Conservation (phyloP, 2,329 filamentous ascomycete genomes). For the Macrophomina tecta region DNA sequence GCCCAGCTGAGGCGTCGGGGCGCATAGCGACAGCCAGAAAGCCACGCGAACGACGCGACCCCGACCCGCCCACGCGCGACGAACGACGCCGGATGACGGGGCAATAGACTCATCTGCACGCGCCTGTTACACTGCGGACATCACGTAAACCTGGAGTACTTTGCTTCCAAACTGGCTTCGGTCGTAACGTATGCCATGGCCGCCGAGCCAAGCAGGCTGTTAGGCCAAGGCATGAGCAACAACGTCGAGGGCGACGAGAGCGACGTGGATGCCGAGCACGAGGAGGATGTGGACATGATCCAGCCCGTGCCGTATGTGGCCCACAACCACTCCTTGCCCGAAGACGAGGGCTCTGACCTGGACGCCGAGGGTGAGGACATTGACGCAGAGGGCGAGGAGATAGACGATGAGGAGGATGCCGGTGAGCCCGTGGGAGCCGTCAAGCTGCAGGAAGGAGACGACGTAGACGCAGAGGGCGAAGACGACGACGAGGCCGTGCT, state of each 20-base stretch:
- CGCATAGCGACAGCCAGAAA: conserved; percentile 17
- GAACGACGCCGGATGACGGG: conserved; percentile 21
- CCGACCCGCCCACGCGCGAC: conserved; percentile 19
- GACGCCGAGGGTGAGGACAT: conserved; percentile 54
- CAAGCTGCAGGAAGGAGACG: conserved; percentile 45
- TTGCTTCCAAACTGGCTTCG: conserved; percentile 44
- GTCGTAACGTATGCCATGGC: conserved; percentile 50
- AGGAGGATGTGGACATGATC: conserved; percentile 43
- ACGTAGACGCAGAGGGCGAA: conserved; percentile 49
- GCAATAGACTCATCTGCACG: conserved; percentile 9
- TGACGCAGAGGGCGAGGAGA: conserved; percentile 59
- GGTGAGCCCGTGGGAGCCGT: conserved; percentile 49
- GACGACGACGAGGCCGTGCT: conserved; percentile 47
- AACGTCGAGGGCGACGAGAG: conserved; percentile 40
- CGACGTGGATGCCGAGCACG: conserved; percentile 47
- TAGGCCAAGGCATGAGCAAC: conserved; percentile 43
- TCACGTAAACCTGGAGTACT: conserved; percentile 33
- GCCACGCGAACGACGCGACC: conserved; percentile 18
- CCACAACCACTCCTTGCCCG: conserved; percentile 44
- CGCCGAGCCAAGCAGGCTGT: conserved; percentile 46
- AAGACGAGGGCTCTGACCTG: conserved; percentile 50
- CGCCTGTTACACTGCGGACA: conserved; percentile 7
- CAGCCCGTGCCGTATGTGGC: conserved; percentile 35
- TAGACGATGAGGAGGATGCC: conserved; percentile 57
- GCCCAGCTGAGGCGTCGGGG: conserved; percentile 21